Evolutionary conservation across 148 eudicot genomes (phyloP).

Genomic region (Euryodendron excelsum): DNA sequence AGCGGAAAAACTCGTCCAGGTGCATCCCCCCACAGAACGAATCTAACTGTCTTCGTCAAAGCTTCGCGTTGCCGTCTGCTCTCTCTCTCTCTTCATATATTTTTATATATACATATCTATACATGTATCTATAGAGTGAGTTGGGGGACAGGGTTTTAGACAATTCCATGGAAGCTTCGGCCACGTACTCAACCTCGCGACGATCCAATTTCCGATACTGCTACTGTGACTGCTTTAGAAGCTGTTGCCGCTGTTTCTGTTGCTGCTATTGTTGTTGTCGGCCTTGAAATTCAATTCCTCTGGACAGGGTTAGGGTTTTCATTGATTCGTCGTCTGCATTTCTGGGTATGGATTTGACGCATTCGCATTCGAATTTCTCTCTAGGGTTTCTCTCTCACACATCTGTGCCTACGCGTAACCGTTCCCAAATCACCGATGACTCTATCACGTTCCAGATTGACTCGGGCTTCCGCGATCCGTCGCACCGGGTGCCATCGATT

Average conservation of each 20-base stretch:
- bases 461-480: constrained; percentile 35
- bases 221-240: background rate
- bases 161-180: background rate
- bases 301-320: background rate
- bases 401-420: constrained; percentile 5
- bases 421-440: constrained; percentile 41
- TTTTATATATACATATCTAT: background rate
- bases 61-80: too few species aligned
- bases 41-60: too few species aligned
- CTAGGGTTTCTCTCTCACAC: constrained; percentile 47
- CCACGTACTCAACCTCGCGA: background rate
- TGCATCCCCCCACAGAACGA: too few species aligned
- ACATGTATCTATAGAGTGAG: background rate
- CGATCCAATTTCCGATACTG: background rate
- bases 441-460: constrained; percentile 63
- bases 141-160: background rate
- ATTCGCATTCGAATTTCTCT: constrained; percentile 45
- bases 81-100: background rate
- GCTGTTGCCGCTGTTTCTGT: constrained; percentile 14
- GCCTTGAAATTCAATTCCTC: background rate
- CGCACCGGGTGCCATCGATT: constrained; percentile 38
- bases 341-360: constrained; percentile 43
- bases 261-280: background rate
- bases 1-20: too few species aligned
- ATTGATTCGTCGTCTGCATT: background rate